Evolutionary conservation across 2,329 filamentous ascomycete species (phyloP), one percentile per base, ranked within the genome.

Genomic region (Aaosphaeria pasadenensis): DNA sequence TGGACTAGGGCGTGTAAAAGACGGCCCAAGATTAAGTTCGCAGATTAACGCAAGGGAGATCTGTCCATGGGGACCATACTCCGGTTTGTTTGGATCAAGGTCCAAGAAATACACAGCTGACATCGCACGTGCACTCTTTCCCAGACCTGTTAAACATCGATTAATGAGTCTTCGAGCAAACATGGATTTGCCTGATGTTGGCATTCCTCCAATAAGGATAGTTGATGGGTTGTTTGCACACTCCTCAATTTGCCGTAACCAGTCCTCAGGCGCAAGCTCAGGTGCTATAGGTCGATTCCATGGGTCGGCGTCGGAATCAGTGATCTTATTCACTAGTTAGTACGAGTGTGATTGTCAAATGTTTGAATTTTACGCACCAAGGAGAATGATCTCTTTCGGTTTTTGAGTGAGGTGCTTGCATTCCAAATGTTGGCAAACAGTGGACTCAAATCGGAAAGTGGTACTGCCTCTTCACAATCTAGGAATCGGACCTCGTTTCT

Each of bases 11-110:
- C 88, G 86, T 6, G 83, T 83, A 59, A 88, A 91, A 0, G 86
- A 77, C 1, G 86, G 81, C 0, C 83, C 79, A 5, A 91, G 71
- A 44, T 89, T 84, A 0, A 85, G 81, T 30, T 76, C 69, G 1
- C 72, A 74, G 7, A 91, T 69, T 30, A 81, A 75, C 11, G 85
- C 73, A 4, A 92, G 79, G 1, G 87, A 88, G 17, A 92, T 62
- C 11, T 86, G 83, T 0, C 88, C 88, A 1, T 85, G 81, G 1
- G 85, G 78, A 0, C 81, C 81, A 63, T 87, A 91, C 61, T 91
- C 88, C 3, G 88, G 87, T 59, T 91, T 88, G 0, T 85, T 86
- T 1, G 87, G 86, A 61, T 94, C 88, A 7, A 92, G 75, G 57
- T 94, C 89, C 5, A 94, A 76, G n/a, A 87, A 73, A 46, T 76